Conservation (phyloP, 192 early-diverging fungal species). For the Thamnidium elegans region DNA sequence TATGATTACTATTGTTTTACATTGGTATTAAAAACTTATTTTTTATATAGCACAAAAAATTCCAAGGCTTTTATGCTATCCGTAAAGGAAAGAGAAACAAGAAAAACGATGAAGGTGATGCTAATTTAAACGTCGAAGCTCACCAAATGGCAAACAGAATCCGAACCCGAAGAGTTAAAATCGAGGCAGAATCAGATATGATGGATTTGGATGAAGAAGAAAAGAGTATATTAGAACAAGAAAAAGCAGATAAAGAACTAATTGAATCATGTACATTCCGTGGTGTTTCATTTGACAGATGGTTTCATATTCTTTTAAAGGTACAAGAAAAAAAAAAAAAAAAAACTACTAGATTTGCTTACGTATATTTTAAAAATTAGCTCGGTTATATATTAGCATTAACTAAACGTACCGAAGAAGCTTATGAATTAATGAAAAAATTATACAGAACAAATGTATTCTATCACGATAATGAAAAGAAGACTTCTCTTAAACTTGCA, state of each 20-base stretch:
- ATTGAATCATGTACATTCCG: conserved; percentile 34
- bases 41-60: not conserved
- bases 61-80: conserved; percentile 22
- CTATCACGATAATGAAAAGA: conserved; percentile 46
- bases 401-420: conserved; percentile 52
- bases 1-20: not conserved
- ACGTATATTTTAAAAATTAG: conserved; percentile 28
- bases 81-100: not conserved
- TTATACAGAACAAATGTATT: conserved; percentile 60
- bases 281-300: conserved; percentile 47
- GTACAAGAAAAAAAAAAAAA: conserved; percentile 30
- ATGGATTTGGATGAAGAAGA: conserved; percentile 21
- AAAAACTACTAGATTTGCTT: not conserved
- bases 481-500: conserved; percentile 41
- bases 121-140: not conserved
- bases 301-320: conserved; percentile 64
- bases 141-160: conserved; percentile 28
- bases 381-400: conserved; percentile 51
- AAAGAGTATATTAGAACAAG: conserved; percentile 17
- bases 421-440: conserved; percentile 51
- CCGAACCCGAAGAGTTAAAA: conserved; percentile 3
- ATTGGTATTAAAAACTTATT: not conserved
- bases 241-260: conserved; percentile 34
- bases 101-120: not conserved
- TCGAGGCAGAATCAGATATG: conserved; percentile 14